Base-by-base conservation (phyloP, 495 filamentous ascomycete species). In the Aspergillus sclerotiicarbonarius region DNA sequence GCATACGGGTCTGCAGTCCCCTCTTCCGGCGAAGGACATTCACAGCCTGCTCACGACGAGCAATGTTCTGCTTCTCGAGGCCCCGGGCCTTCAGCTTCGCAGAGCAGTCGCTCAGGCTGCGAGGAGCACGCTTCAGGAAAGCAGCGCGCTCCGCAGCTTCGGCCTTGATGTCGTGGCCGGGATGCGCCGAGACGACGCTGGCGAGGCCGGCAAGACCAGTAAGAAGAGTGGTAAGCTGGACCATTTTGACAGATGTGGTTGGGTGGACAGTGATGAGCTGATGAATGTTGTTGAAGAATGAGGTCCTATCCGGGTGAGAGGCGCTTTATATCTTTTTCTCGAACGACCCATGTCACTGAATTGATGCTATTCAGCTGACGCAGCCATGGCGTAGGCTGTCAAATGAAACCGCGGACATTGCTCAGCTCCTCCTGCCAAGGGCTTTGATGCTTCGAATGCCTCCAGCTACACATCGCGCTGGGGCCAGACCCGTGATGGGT, bases 61-160 rank as follows among this genome's bases (percentile, higher is more conserved):
- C 67, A 12, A 80, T 54, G 48, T 72, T 76, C 56, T 71, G 71
- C 19, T 57, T 66, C 51, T 77, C 67, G 15, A 71, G 57, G 37
- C 80, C 80, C 32, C 78, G 74, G 10, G 75, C 76, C 64, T 69
- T 76, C 43, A 83, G 62, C 65, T 76, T 71, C 2, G 67, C 66
- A 30, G 78, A 71, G 62, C 80, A 83, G 60, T 80, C 75, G 30
- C 59, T 51, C 25, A 80, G 69, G 46, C 75, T 73, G 48, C 69
- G 71, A 10, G 57, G 55, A 1, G 66, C 59, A 18, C 51, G 56
- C 51, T 67, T 62, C 52, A 81, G 61, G 60, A 74, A 79, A 0
- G 65, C 63, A 29, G 69, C 70, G 39, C 76, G 80, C 64, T 80
- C 76, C 9, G 71, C 73, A 21, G 72, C 64, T 62, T 82, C 79